Conservation (phyloP, 192 early-diverging fungal genomes). For the Coemansia umbellata region DNA sequence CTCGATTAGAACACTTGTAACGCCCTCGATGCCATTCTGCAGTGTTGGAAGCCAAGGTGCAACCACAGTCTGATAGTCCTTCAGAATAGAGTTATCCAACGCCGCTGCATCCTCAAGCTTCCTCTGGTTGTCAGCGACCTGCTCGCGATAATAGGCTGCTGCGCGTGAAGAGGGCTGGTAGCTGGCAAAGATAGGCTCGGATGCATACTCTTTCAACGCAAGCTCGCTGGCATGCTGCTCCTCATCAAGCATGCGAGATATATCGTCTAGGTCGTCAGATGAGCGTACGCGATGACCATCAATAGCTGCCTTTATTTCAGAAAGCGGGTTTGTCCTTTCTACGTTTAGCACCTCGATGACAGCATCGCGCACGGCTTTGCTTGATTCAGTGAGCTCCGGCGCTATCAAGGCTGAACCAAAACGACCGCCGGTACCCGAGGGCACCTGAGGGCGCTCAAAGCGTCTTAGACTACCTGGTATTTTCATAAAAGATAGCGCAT, state of each 20-base stretch:
- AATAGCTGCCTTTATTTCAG: constrained; percentile 58
- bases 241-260: constrained; percentile 69
- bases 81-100: constrained; percentile 58
- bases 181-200: constrained; percentile 65
- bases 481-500: constrained; percentile 83
- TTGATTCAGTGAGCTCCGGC: constrained; percentile 56
- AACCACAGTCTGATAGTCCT: constrained; percentile 35
- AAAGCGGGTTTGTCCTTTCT: constrained; percentile 53
- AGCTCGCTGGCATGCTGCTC: constrained; percentile 84
- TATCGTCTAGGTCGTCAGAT: constrained; percentile 61
- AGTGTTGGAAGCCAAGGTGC: constrained; percentile 44
- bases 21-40: constrained; percentile 45
- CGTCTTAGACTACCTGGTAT: constrained; percentile 72
- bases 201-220: constrained; percentile 71
- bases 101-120: constrained; percentile 71
- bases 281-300: constrained; percentile 65
- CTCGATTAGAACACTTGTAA: constrained; percentile 49
- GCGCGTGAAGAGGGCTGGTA: constrained; percentile 75
- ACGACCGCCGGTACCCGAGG: constrained; percentile 14
- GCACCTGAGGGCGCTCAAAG: constrained; percentile 60
- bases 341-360: constrained; percentile 58
- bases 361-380: constrained; percentile 58
- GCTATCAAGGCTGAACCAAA: constrained; percentile 18
- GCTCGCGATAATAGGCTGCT: constrained; percentile 71
- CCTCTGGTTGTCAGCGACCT: constrained; percentile 68